A percentile compares a stretch with the other conserved stretches of the same genome.
These are phyloP conservation scores for Cyamopsis tetragonoloba DNA, from an alignment of 306 rosid genomes.

Conservation along the genomic window DNA sequence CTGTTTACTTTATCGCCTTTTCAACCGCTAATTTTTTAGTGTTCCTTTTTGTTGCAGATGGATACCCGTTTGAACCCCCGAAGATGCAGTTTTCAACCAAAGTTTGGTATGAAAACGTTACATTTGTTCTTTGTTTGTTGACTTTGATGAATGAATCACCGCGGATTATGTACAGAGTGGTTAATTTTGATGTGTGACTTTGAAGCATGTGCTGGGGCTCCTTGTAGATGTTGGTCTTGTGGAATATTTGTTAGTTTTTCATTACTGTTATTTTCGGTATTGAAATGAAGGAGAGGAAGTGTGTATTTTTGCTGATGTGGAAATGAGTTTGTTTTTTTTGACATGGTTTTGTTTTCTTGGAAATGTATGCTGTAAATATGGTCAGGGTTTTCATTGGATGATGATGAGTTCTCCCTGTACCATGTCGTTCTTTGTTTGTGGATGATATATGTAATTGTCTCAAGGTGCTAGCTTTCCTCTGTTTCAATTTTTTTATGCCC, in stretches of 20 bases:
- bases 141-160: neutral
- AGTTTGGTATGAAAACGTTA: constrained; percentile 61
- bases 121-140: neutral
- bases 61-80: constrained; percentile 97
- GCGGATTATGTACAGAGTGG: neutral
- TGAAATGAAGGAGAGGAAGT: neutral
- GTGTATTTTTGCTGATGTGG: neutral
- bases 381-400: neutral
- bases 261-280: neutral
- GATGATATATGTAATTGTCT: neutral
- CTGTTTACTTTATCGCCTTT: neutral
- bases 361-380: neutral
- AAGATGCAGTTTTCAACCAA: constrained; percentile 91
- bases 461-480: neutral
- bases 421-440: neutral
- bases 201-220: neutral
- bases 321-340: too few relatives aligned
- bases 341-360: neutral
- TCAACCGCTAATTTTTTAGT: neutral
- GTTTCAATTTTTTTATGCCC: neutral
- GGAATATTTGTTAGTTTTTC: neutral
- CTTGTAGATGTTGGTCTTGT: neutral
- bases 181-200: neutral
- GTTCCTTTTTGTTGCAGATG: constrained; percentile 54
- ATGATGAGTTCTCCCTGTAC: constrained; percentile 5